phyloP scores from a whole-genome alignment of 768 basidiomycete genomes.

The Boletus fagicola region DNA sequence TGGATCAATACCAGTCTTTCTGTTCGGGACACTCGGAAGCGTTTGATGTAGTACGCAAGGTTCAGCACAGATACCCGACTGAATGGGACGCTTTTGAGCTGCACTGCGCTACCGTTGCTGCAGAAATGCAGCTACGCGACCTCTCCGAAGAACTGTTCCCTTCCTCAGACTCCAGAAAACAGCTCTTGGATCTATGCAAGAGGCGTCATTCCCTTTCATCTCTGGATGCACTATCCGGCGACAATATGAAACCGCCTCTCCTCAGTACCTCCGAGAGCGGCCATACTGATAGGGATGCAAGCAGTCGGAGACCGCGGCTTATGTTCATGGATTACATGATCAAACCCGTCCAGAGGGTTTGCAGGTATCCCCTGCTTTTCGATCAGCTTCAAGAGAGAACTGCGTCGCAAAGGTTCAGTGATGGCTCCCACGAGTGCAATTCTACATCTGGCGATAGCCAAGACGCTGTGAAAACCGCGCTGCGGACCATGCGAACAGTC shows the following conservation, averaged over 20 bases:
- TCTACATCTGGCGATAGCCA: conserved; percentile 1
- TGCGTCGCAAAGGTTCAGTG: neutral
- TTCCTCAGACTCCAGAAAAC: conserved; percentile 7
- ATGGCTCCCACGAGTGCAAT: neutral
- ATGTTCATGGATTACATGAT: conserved; percentile 88
- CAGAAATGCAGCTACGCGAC: conserved; percentile 32
- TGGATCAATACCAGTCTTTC: conserved; percentile 79
- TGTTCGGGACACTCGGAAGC: conserved; percentile 88
- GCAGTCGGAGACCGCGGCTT: conserved; percentile 41
- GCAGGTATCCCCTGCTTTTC: conserved; percentile 90
- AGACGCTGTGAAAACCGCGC: conserved; percentile 40
- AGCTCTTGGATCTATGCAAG: conserved; percentile 36
- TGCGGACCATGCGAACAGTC: conserved; percentile 72
- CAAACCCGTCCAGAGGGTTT: conserved; percentile 95
- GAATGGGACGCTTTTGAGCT: conserved; percentile 89
- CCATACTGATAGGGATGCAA: conserved; percentile 29
- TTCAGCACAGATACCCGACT: conserved; percentile 56
- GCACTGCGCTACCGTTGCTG: conserved; percentile 59
- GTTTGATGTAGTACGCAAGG: conserved; percentile 65
- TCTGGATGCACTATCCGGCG: conserved; percentile 41
- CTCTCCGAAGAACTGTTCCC: conserved; percentile 3
- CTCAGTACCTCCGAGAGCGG: conserved; percentile 32
- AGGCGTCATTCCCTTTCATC: conserved; percentile 50
- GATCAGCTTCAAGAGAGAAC: conserved; percentile 52
- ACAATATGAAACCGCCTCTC: conserved; percentile 33